These are phyloP conservation scores for Triangularia setosa DNA, from an alignment of 2,329 filamentous ascomycete genomes.

Conservation along the genomic window DNA sequence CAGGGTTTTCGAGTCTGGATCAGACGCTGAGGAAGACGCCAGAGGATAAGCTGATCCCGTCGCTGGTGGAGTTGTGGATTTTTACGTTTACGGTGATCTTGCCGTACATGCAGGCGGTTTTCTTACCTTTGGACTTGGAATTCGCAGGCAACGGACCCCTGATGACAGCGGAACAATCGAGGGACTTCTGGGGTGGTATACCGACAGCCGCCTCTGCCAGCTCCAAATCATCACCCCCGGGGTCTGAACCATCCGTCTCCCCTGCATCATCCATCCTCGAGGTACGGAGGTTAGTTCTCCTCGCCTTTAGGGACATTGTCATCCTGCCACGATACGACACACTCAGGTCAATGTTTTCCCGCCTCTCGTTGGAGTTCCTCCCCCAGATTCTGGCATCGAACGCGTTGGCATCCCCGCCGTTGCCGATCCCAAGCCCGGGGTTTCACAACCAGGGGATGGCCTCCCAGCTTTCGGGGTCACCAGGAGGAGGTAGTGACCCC, in stretches of 20 bases:
- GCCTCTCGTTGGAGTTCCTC: conserved; percentile 77
- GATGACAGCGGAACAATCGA: conserved; percentile 72
- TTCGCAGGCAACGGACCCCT: conserved; percentile 81
- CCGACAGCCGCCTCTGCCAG: neutral
- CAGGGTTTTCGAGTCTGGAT: conserved; percentile 82
- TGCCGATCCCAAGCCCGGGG: conserved; percentile 40
- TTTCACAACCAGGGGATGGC: conserved; percentile 27
- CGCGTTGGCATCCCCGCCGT: conserved; percentile 49
- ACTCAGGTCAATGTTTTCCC: conserved; percentile 84
- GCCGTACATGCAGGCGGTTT: conserved; percentile 92
- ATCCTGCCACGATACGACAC: conserved; percentile 86
- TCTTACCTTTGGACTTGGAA: conserved; percentile 87
- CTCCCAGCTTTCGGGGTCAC: conserved; percentile 45
- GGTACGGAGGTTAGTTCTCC: conserved; percentile 81
- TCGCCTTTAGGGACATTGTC: conserved; percentile 82
- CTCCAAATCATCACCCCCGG: neutral
- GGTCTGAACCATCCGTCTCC: conserved; percentile 34
- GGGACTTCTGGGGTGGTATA: conserved; percentile 84
- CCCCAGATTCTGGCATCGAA: conserved; percentile 51
- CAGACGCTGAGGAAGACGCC: conserved; percentile 73
- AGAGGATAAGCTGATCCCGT: conserved; percentile 84
- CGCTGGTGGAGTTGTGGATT: conserved; percentile 90
- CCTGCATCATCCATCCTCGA: conserved; percentile 62
- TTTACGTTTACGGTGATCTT: conserved; percentile 86
- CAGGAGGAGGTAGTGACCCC: conserved; percentile 40